Base-by-base conservation (phyloP, 2,329 filamentous ascomycete genomes). In the Samsoniella hepiali region DNA sequence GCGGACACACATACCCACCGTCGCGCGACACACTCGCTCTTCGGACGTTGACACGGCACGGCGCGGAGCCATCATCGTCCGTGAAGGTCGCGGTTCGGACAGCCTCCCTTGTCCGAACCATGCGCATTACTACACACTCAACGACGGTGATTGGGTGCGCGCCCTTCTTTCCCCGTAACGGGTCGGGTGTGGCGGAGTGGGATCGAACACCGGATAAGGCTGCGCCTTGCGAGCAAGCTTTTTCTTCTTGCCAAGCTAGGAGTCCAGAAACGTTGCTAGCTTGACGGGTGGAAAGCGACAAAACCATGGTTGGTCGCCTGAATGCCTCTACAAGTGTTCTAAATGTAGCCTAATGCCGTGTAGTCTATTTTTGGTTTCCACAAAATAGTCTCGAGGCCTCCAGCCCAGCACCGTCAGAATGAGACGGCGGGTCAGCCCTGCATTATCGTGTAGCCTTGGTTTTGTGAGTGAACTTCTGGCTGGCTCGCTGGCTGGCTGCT, bases 11-110 rank as follows among this genome's bases (percentile, higher is more conserved):
- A 3, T 32, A 31, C 22, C 56, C 27, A 50, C 45, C 45, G 13
- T 22, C 47, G 42, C 57, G 45, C 57, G 45, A 6, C 34, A 22
- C 27, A 32, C n/a, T 59, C 57, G 47, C 45, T 42, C 42, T 59
- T 36, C 57, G 45, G 36, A 31, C 6, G 34, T 34, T 50, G 22
- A 42, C 56, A 49, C 32, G 56, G 32, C 22, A 31, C 45, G 44
- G 34, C 45, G 45, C 45, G 45, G 44, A 22, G 29, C 57, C 27
- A 45, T 22, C 22, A 22, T 22, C 34, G 45, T 34, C 22, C 10
- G 9, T 8, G 8, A 9, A 5, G 9, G 34, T 59, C 47, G 36
- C 38, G 8, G 10, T 11, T 59, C 57, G 57, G 57, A 59, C 57
- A 38, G 22, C 15, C 22, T 32, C 10, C 10, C 34, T 22, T 51